Base-by-base conservation (phyloP, 1,284 basidiomycete species). In the Ceratobasidium sp. region DNA sequence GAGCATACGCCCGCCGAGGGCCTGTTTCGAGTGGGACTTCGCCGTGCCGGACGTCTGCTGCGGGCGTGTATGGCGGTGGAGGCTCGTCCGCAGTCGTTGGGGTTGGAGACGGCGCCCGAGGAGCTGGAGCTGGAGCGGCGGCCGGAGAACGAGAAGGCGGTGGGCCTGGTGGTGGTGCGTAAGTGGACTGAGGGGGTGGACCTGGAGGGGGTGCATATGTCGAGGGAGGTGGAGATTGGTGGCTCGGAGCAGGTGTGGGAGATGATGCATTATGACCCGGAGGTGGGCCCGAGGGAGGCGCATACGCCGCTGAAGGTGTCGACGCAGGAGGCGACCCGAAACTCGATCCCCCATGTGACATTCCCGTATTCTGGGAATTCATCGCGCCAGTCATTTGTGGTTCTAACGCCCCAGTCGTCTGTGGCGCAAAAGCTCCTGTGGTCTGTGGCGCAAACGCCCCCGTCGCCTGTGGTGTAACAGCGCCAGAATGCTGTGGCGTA, bases 31-130 rank as follows among this genome's bases (percentile, higher is more conserved):
- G 76, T 0, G 89, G 87, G 2, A 83, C 80, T 78, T 92, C 91
- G 13, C 89, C 90, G 1, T 84, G 81, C 62, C 79, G 77, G 13
- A 82, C 66, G 70, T 89, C 85, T 1, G 90, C 85, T 2, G 84
- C 77, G 0, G 86, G 82, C 0, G 89, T 89, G 77, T 92, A 92
- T 0, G 89, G 87, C 0, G 91, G 90, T 0, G 90, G 91, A 3
- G 84, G 81, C 21, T 89, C 87, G 16, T 13, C 26, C n/a, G 32
- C 28, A 23, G 52, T 16, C 30, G 62, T 61, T 43, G 71, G 58
- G 23, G 38, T 41, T 8, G 74, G 69, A 35, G 74, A 49, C 30
- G 46, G 62, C 16, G 54, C 55, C 28, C 71, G 47, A 18, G 41
- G 58, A 18, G 50, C 30, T 26, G 73, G 41, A 26, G 16, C 14